A percentile compares a stretch with the other conserved stretches of the same genome.
phyloP scores from a whole-genome alignment of 2,329 filamentous ascomycete genomes.

The Bipolaris bicolor region DNA sequence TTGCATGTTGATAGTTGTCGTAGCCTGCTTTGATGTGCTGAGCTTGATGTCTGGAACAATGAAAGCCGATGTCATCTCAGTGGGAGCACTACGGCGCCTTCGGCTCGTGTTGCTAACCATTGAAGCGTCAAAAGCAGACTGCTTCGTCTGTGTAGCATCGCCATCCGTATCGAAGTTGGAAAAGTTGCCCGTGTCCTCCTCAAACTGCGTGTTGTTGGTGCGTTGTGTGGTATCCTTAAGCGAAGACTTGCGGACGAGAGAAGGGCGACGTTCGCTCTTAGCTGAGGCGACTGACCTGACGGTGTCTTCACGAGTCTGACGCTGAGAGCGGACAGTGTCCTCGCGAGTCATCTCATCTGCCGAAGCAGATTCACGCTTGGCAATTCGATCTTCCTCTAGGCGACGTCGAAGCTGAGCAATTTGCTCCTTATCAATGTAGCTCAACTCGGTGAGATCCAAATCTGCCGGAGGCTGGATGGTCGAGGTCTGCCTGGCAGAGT shows the following conservation, averaged over 20 bases:
- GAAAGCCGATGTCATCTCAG: slow-evolving; percentile 68
- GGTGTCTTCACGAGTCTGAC: slow-evolving; percentile 51
- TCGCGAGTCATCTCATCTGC: slow-evolving; percentile 43
- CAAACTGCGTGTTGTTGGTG: slow-evolving; percentile 38
- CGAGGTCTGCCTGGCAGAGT: slow-evolving; percentile 20
- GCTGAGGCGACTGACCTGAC: slow-evolving; percentile 45
- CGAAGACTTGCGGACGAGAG: slow-evolving; percentile 61
- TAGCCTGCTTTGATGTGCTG: slow-evolving; percentile 34
- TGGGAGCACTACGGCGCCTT: slow-evolving; percentile 56
- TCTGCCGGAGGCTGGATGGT: slow-evolving; percentile 39
- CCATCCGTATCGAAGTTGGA: slow-evolving; percentile 35
- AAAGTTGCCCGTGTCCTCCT: slow-evolving; percentile 46
- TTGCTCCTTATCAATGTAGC: slow-evolving; percentile 59
- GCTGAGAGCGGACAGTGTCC: slow-evolving; percentile 48
- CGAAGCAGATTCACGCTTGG: slow-evolving; percentile 43
- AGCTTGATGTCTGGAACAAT: slow-evolving; percentile 69
- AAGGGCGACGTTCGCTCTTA: slow-evolving; percentile 49
- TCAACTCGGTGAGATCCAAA: slow-evolving; percentile 59
- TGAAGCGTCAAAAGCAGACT: slow-evolving; percentile 46
- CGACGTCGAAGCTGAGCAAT: slow-evolving; percentile 61
- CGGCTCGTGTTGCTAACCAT: slow-evolving; percentile 57
- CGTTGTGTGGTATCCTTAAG: slow-evolving; percentile 57
- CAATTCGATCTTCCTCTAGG: slow-evolving; percentile 61
- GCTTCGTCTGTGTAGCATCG: slow-evolving; percentile 40
- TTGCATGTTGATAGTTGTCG: slow-evolving; percentile 26